These are phyloP conservation scores for Mallotus nudiflorus DNA, from an alignment of 345 rosid species.

Conservation along the genomic window DNA sequence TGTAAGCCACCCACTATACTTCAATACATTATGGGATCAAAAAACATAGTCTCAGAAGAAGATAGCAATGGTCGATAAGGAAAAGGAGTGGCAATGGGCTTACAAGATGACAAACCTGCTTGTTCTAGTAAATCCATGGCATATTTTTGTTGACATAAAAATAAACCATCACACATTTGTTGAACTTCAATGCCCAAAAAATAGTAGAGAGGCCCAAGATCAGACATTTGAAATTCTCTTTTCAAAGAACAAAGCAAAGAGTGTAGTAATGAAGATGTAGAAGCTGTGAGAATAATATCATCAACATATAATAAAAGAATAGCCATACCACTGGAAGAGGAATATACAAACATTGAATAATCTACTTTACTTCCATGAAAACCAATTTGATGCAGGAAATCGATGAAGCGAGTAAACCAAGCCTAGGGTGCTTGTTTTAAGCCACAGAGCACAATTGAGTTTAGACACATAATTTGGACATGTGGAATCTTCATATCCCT, in stretches of 20 bases:
- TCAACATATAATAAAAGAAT: no score
- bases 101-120: no score
- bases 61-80: background rate
- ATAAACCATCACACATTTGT: no score
- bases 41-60: background rate
- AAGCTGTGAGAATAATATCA: no score
- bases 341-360: background rate
- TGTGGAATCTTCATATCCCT: background rate
- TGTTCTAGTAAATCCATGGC: no score
- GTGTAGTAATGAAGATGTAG: background rate
- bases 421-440: background rate
- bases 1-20: background rate
- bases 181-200: no score
- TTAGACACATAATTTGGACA: background rate
- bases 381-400: background rate
- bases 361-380: background rate
- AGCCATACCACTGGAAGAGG: background rate
- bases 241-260: background rate
- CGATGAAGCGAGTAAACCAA: background rate
- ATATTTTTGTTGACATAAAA: no score
- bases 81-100: background rate
- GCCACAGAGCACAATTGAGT: background rate
- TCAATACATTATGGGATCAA: background rate
- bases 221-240: background rate
- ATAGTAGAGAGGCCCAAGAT: background rate